Evolutionary conservation across 176 grass and related monocot species (phyloP).

Genomic region (Chrysopogon serrulatus): DNA sequence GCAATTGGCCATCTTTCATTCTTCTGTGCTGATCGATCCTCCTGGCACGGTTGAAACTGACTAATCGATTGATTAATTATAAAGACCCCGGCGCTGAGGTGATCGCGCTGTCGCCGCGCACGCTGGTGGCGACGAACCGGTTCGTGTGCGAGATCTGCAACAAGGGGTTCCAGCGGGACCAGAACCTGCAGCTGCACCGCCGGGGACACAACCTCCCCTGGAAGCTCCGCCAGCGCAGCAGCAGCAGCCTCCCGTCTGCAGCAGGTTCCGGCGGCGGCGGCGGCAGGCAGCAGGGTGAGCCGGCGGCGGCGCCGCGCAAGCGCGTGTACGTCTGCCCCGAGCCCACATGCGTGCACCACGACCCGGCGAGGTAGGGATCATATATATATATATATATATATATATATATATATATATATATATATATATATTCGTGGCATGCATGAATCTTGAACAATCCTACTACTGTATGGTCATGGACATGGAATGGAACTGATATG

Average conservation of each 20-base stretch:
- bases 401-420: too few species aligned
- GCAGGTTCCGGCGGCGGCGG: not conserved
- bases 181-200: constrained; percentile 97
- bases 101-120: constrained; percentile 84
- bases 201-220: constrained; percentile 96
- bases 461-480: too few species aligned
- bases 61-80: not conserved
- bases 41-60: too few species aligned
- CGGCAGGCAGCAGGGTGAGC: not conserved
- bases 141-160: constrained; percentile 96
- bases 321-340: constrained; percentile 95
- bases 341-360: constrained; percentile 80
- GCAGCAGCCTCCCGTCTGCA: not conserved
- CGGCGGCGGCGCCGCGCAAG: constrained; percentile 36
- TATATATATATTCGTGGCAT: too few species aligned
- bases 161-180: constrained; percentile 94
- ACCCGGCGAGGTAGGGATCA: constrained; percentile 37
- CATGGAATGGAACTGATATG: not conserved
- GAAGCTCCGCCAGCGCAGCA: constrained; percentile 82
- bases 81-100: constrained; percentile 90
- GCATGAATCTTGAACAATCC: too few species aligned
- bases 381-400: too few species aligned
- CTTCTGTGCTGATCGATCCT: not conserved
- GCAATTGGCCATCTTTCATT: not conserved
- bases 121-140: constrained; percentile 86